phyloP scores from a whole-genome alignment of 164 flowering plant genomes.

The Magnolia changhungtana region DNA sequence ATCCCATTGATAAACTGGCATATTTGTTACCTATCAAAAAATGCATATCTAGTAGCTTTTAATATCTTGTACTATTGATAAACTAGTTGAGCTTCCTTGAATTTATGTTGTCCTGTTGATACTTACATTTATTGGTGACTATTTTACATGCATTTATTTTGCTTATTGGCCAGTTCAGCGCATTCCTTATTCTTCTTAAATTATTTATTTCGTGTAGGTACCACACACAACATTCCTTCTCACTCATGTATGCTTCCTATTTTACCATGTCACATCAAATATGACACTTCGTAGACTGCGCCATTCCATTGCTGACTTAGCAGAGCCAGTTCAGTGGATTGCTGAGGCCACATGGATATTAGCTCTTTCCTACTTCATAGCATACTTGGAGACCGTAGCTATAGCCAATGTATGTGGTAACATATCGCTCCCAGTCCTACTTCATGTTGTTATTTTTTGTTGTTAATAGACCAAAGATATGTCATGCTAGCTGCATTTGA shows the following conservation, averaged over 20 bases:
- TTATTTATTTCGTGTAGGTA: conserved; percentile 50
- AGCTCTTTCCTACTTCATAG: conserved; percentile 82
- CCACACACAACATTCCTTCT: conserved; percentile 98
- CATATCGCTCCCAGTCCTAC: neutral
- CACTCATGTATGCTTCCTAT: conserved; percentile 87
- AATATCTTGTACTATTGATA: too few relatives aligned
- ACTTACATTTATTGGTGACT: neutral
- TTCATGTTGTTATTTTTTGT: neutral
- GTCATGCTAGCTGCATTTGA: neutral
- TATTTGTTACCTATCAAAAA: too few relatives aligned
- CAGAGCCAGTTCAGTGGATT: conserved; percentile 57
- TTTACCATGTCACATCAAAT: conserved; percentile 87
- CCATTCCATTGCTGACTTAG: conserved; percentile 59
- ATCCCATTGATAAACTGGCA: too few relatives aligned
- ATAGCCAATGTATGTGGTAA: conserved; percentile 72
- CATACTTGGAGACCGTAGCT: conserved; percentile 87
- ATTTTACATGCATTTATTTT: too few relatives aligned
- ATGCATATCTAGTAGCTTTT: too few relatives aligned
- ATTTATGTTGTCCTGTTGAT: neutral
- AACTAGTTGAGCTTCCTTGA: too few relatives aligned
- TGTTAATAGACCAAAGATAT: neutral
- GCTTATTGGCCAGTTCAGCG: neutral
- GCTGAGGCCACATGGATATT: conserved; percentile 78
- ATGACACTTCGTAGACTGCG: conserved; percentile 85
- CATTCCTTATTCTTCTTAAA: neutral